Base-by-base conservation (phyloP, 345 rosid genomes). In the Melastoma malabathricum region DNA sequence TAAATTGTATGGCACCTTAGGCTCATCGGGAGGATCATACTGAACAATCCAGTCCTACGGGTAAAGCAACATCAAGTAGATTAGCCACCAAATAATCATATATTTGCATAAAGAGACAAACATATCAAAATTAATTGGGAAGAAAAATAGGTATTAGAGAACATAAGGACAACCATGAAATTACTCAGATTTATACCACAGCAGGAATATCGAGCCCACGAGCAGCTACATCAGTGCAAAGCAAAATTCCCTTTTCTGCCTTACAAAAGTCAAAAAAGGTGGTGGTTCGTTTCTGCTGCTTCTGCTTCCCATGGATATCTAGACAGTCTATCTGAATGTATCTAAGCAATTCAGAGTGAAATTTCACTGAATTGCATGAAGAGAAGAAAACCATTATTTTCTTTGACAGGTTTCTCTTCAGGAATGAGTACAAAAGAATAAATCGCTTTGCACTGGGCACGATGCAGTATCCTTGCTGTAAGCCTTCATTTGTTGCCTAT, bases 381-480 rank as follows among this genome's bases (percentile, higher is more conserved):
- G 99, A 93, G 72, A 93, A 88, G 73, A 93, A 93, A 52, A 93
- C 97, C 97, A 93, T 85, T 63, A 88, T 83, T 72, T 93, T 93
- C 76, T 93, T 93, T 18, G 79, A 81, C 47, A 66, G 69, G 51
- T 85, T 84, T 76, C 94, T 83, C 76, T 81, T 93, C 78, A 93
- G 59, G 65, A 93, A 93, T 15, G 99, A 83, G 62, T 84, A 83
- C 9, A 93, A 70, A 62, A 93, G 90, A 45, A 85, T 6, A 69
- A 93, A 85, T 76, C 97, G 79, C 63, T 83, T 79, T 18, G 86
- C 77, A 67, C 84, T 75, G 2, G 85, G 89, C 57, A 83, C 76
- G 38, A 93, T 89, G 74, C 97, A 88, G 43, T 88, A 88, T 47
- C 97, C 99, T 75, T 84, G 97, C 76, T 83, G 88, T 64, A 93